Conservation (phyloP, 371 early-diverging fungal genomes). For the Lichtheimia hyalospora region DNA sequence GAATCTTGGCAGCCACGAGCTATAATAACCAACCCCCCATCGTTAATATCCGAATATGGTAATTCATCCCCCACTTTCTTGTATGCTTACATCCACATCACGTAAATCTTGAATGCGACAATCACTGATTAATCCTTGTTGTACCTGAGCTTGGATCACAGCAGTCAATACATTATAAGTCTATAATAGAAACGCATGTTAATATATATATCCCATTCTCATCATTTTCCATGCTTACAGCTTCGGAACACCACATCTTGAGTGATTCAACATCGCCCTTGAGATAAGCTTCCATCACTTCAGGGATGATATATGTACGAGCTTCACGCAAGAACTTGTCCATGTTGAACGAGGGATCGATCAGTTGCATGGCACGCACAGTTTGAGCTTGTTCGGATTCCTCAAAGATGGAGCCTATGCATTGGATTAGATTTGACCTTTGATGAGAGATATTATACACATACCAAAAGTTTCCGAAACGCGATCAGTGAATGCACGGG, state of each 20-base stretch:
- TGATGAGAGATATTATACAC: neutral
- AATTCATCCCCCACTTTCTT: neutral
- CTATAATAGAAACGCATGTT: conserved; percentile 30
- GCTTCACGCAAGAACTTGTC: conserved; percentile 89
- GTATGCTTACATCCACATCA: conserved; percentile 70
- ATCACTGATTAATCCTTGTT: conserved; percentile 88
- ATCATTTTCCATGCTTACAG: conserved; percentile 35
- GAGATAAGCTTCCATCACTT: conserved; percentile 93
- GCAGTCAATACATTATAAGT: conserved; percentile 88
- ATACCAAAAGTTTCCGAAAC: conserved; percentile 69
- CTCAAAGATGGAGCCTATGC: conserved; percentile 70
- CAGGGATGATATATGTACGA: conserved; percentile 93
- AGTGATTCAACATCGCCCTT: conserved; percentile 82
- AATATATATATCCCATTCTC: neutral
- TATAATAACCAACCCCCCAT: conserved; percentile 10
- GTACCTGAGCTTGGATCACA: conserved; percentile 81
- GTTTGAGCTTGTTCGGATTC: conserved; percentile 95
- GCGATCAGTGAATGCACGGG: conserved; percentile 80
- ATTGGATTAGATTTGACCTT: neutral
- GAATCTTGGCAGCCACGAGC: conserved; percentile 79
- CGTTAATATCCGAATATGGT: neutral
- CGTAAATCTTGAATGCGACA: conserved; percentile 93
- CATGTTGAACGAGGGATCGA: conserved; percentile 86
- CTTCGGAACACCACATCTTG: conserved; percentile 93
- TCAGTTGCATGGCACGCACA: conserved; percentile 77